These are phyloP conservation scores for Sporothrix pallida DNA, from an alignment of 2,329 filamentous ascomycete genomes.

Conservation along the genomic window DNA sequence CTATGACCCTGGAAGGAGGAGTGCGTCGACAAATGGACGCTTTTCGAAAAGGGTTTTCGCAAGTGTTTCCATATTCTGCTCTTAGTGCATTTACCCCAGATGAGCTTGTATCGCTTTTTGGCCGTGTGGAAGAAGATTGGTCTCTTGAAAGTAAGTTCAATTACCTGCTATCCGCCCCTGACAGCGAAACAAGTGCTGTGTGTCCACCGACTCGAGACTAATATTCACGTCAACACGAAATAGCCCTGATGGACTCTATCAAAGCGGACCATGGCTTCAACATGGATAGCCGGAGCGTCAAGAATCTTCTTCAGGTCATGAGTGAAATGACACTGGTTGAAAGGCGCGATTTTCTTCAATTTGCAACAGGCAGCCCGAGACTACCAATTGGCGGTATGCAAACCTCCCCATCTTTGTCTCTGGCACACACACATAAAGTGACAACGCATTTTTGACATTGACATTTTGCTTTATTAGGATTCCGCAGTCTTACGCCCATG, in stretches of 20 bases:
- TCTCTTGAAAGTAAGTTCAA: conserved; percentile 83
- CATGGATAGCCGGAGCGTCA: conserved; percentile 95
- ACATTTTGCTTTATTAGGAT: conserved; percentile 63
- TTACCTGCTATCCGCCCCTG: not conserved
- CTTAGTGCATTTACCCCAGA: conserved; percentile 92
- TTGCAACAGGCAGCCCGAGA: conserved; percentile 97
- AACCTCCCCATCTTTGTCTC: too few species aligned
- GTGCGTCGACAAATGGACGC: conserved; percentile 89
- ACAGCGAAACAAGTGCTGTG: too few species aligned
- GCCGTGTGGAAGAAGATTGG: conserved; percentile 93
- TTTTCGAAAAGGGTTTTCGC: conserved; percentile 88
- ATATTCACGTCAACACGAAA: not conserved
- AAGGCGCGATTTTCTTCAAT: conserved; percentile 93
- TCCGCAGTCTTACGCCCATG: conserved; percentile 96
- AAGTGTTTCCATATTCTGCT: conserved; percentile 94
- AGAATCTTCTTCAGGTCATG: conserved; percentile 92
- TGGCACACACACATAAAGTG: too few species aligned
- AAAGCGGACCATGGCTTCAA: conserved; percentile 99
- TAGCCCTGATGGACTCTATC: conserved; percentile 95
- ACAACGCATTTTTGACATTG: conserved; percentile 42
- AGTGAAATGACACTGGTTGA: conserved; percentile 77
- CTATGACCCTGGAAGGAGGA: conserved; percentile 87
- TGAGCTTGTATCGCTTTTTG: conserved; percentile 94
- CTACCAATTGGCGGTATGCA: conserved; percentile 92
- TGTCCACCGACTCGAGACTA: not conserved